These are phyloP conservation scores for Lycium ferocissimum DNA, from an alignment of 257 asterid species.

Conservation along the genomic window DNA sequence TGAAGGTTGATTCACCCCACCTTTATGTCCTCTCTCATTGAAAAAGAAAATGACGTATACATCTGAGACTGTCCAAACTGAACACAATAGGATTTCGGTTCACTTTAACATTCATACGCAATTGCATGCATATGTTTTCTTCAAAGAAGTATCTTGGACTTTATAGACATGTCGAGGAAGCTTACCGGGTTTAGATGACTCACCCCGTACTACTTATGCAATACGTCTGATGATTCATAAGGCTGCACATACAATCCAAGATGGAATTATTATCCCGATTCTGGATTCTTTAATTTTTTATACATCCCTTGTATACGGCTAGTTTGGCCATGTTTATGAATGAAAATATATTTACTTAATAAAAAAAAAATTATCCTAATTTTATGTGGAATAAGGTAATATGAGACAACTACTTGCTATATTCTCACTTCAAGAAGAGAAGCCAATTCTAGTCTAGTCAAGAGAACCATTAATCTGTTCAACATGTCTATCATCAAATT, in stretches of 20 bases:
- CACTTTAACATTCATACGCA: not conserved
- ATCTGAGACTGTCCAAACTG: too few relatives aligned
- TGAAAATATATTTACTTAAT: too few relatives aligned
- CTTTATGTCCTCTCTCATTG: too few relatives aligned
- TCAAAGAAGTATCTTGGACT: not conserved
- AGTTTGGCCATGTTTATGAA: too few relatives aligned
- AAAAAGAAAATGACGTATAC: too few relatives aligned
- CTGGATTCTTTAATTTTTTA: too few relatives aligned
- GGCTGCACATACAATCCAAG: not conserved
- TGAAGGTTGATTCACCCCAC: too few relatives aligned
- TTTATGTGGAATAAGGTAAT: not conserved
- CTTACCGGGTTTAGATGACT: not conserved
- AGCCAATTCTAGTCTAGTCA: not conserved
- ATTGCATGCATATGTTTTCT: not conserved
- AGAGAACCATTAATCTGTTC: not conserved
- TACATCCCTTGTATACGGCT: too few relatives aligned
- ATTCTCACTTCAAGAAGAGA: constrained; percentile 2
- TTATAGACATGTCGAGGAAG: not conserved
- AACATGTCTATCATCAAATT: not conserved
- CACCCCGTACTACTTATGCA: not conserved
- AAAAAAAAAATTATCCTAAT: not conserved
- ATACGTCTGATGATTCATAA: not conserved
- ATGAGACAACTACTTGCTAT: not conserved
- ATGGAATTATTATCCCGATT: not conserved
- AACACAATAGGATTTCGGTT: too few relatives aligned